A percentile compares a stretch with the other conserved stretches of the same genome.
Evolutionary conservation across 2,329 filamentous ascomycete genomes (phyloP).

Genomic region (Arthroderma uncinatum): DNA sequence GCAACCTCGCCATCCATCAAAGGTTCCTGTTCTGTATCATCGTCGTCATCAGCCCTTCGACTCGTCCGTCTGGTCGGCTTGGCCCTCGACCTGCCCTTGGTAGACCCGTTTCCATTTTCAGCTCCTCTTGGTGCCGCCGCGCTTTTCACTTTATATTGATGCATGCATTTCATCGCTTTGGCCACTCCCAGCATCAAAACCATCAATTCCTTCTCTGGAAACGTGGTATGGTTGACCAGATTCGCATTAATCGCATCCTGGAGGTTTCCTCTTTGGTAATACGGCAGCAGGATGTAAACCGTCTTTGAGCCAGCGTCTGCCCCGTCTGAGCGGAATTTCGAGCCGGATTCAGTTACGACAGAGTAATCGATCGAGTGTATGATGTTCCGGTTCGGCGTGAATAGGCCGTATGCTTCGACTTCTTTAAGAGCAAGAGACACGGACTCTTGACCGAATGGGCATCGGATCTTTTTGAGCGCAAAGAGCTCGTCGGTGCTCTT

Average conservation of each 20-base stretch:
- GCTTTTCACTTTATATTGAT: conserved; percentile 64
- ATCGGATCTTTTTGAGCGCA: conserved; percentile 97
- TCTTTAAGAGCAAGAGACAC: conserved; percentile 91
- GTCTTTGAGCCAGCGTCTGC: conserved; percentile 63
- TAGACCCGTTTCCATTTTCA: conserved; percentile 25
- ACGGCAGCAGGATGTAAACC: conserved; percentile 90
- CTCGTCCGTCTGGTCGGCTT: conserved; percentile 33
- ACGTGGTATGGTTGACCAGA: conserved; percentile 82
- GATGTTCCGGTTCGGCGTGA: conserved; percentile 70
- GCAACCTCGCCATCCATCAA: conserved; percentile 71
- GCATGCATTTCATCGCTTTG: conserved; percentile 77
- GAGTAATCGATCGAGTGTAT: conserved; percentile 76
- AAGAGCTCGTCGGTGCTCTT: conserved; percentile 71
- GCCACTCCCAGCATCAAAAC: conserved; percentile 84
- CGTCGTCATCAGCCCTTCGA: conserved; percentile 45
- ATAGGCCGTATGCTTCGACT: conserved; percentile 91
- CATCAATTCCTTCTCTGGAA: conserved; percentile 83
- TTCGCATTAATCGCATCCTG: conserved; percentile 99
- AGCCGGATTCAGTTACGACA: conserved; percentile 60
- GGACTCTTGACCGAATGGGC: conserved; percentile 93
- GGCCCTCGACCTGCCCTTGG: conserved; percentile 22
- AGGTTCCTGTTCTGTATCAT: conserved; percentile 66
- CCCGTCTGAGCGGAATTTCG: conserved; percentile 45
- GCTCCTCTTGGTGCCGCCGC: conserved; percentile 34
- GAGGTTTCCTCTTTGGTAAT: conserved; percentile 88